Evolutionary conservation across 176 grass and related monocot genomes (phyloP), one percentile per base, ranked within the genome.

Genomic region (Triticum turgidum): DNA sequence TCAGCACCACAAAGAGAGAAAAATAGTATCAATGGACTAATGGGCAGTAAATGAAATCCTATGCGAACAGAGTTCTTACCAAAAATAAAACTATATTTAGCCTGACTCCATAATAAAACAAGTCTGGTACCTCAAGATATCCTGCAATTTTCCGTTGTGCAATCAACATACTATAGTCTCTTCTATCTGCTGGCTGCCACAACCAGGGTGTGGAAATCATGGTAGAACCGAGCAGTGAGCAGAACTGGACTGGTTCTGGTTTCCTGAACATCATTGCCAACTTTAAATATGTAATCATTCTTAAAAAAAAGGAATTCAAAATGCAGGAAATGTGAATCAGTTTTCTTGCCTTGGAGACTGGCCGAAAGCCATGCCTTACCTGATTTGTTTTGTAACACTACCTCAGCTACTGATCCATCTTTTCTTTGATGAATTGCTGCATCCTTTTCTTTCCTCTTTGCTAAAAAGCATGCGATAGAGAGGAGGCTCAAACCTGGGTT

Each of bases 51-150:
- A 76, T 38, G 18, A 79, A 45, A 33, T 71, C 13, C 51, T 88
- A 47, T 47, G 21, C 10, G 21, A 52, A 79, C 10, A 54, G 14
- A 9, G 14, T 21, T 34, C 71, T 30, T 73, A 73, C 15, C 64
- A 41, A 49, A 88, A 49, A 44, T 12, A 47, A 44, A 70, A 70
- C 34, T 83, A 35, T 21, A 83, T 22, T 47, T 37, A 83, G 35
- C 37, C 25, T 37, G 49, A 70, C 35, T 59, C 66, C 56, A 71
- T 32, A 35, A 68, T 47, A 78, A 71, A 27, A 4, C 30, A 29
- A 64, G 17, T 75, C 8, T 52, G 32, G 30, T 39, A 52, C 47
- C 18, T 25, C 10, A 63, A 73, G 7, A 25, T 33, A 63, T 64
- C 27, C 12, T 80, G 25, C n/a, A 8, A 30, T 72, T 64, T 44